Base-by-base conservation (phyloP, 805 yeast species). In the Yueomyces sp. region DNA sequence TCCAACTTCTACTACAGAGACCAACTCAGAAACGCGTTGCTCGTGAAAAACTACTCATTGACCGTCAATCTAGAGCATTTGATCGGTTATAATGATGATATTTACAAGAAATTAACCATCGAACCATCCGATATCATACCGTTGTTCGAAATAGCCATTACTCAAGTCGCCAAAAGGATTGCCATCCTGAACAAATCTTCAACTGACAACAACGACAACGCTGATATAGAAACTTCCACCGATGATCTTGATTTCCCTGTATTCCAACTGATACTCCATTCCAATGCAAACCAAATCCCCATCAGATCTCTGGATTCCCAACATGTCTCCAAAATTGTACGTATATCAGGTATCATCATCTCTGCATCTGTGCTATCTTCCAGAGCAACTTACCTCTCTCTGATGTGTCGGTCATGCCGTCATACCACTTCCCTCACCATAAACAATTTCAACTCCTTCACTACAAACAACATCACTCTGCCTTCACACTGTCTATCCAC, bases 331-430 rank as follows among this genome's bases (percentile, higher is more conserved):
- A 85, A 86, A 60, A 81, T 92, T 44, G 90, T 92, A 34, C 72
- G 95, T 44, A 76, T 92, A 39, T 84, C 95, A 26, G 99, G 99
- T 31, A 92, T 92, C 54, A 74, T 92, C 52, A 90, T 92, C 46
- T 81, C 94, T 42, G 84, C 96, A 1, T 84, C 95, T 3, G 88
- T 94, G 30, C 70, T 92, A 44, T 70, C 82, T 33, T 87, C 96
- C 2, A 79, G 92, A 54, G 95, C 97, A 28, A 83, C 95, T 0
- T 71, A 69, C 44, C 77, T 88, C 31, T 87, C 84, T 50, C 67
- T 92, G 44, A 78, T 88, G 73, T 92, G 98, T 65, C 76, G 94
- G 48, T 72, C 75, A 42, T 92, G 98, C 65, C 76, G 86, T 52
- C 94, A 87, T 57, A 79, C 92, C 2, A 74, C 77, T 65, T 72